Conservation (phyloP, 2,329 filamentous ascomycete species). For the Pseudogymnoascus pannorum region DNA sequence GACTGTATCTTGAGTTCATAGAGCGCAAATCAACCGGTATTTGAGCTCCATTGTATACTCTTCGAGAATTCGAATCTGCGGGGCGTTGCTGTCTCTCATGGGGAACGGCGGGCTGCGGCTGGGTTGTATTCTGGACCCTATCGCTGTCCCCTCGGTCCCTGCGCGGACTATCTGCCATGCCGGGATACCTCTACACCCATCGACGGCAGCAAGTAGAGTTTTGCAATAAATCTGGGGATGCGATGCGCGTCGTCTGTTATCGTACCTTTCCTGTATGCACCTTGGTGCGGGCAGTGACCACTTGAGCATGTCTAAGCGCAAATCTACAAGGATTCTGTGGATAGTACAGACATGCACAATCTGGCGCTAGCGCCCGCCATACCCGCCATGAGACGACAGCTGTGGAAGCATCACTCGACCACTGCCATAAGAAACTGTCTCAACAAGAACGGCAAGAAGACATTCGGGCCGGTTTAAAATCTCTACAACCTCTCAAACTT, state of each 20-base stretch:
- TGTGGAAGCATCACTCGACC: neutral
- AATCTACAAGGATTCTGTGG: neutral
- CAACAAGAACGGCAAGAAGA: neutral
- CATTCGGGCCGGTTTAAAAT: neutral
- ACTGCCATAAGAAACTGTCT: neutral
- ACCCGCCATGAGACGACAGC: conserved; percentile 4
- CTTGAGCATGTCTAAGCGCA: neutral
- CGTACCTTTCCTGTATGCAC: neutral
- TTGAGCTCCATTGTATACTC: neutral
- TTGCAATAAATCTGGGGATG: neutral
- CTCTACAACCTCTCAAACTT: neutral
- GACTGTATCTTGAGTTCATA: conserved; percentile 10
- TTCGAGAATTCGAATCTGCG: neutral
- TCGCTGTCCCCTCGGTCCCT: neutral
- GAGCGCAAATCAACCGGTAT: conserved; percentile 9
- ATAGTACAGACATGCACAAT: neutral
- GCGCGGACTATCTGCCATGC: neutral
- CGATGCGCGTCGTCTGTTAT: neutral
- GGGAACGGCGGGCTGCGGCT: conserved; percentile 1
- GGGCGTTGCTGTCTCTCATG: neutral
- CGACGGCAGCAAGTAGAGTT: neutral
- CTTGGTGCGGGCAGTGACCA: neutral
- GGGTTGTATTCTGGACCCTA: neutral
- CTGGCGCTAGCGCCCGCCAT: conserved; percentile 6
- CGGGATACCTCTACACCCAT: neutral